Evolutionary conservation across 208 protist species (phyloP), one percentile per base, ranked within the genome.

Genomic region (Wallacemonas collosoma): DNA sequence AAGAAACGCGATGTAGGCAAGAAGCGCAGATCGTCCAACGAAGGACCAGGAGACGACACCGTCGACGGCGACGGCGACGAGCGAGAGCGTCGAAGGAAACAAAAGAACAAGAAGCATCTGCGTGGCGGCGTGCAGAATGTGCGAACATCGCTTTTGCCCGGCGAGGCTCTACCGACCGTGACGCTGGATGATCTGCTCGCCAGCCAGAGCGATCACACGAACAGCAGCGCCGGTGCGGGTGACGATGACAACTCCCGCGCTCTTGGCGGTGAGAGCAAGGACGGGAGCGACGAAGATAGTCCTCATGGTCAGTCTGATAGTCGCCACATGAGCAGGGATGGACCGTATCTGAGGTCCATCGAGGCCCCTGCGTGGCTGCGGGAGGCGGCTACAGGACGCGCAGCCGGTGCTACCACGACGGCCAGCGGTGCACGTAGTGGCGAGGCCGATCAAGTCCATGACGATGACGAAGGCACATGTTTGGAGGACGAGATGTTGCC

Each of bases 131-230:
- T 12, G 45, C 44, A 60, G 60, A 41, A 43, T 6, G 56, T 9
- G 14, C 14, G 8, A 41, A 5, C 26, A 5, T 9, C 35, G 56
- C 41, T 17, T 51, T 1, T 63, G 17, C 48, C 64, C 11, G 64
- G 40, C 17, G 57, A 66, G 55, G 44, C 40, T 1, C n/a, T 1
- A 17, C 14, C 36, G 9, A 43, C 7, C 44, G 64, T 83, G 48
- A 84, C 84, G 8, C 76, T 89, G 5, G 84, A 89, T 15, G 84
- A 89, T 41, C 71, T 89, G 26, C 84, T 89, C 6, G 80, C 70
- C 44, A 81, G 80, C 72, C 70, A 26, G 2, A 47, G 61, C 60
- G 66, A 63, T 69, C 72, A 71, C 57, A 74, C 54, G 56, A 56
- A 60, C 60, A 45, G 40, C 50, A 39, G 6, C 68, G 48, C 26